Evolutionary conservation across 805 yeast genomes (phyloP), one percentile per base, ranked within the genome.

Genomic region (Suhomyces emberorum): DNA sequence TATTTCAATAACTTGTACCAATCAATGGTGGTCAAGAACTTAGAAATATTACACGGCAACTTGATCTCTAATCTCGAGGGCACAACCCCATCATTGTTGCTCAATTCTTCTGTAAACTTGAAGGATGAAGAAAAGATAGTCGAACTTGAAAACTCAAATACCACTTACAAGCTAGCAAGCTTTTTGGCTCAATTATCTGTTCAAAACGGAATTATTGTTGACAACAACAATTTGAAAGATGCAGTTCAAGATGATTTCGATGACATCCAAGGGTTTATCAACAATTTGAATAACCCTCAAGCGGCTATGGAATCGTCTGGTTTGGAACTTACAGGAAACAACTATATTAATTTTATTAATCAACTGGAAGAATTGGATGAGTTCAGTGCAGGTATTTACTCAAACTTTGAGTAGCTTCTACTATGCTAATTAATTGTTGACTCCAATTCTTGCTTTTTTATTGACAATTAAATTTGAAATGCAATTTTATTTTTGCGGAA

Each of bases 321-420:
- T 17, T 30, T 37, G n/a, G 58, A 48, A 17, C 43, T 40, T 59
- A 71, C 59, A 1, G 74, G 72, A 9, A 68, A 68, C 42, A 51
- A 56, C 11, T 68, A 58, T 44, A 50, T 68, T 23, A 65, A 63
- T 47, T 56, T 43, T 35, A 43, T 65, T 38, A 65, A 64, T 47
- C 61, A 57, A 26, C 48, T 61, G 21, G 80, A 76, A 12, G 88
- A 81, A 44, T 70, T 89, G 39, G 95, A 86, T 46, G 96, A 88
- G 42, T 72, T 89, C 47, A 82, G 95, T 61, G 97, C 97, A 4
- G 74, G 88, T 47, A 89, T 89, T 7, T 89, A 89, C 58, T 83
- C 95, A 14, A 88, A 88, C 52, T 86, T 84, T 45, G 72, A 67
- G 36, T 65, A 53, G 19, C 9, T 9, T 7, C 7, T 20, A 20